Conservation (phyloP, 2,329 filamentous ascomycete genomes). For the Volutella citrinella region DNA sequence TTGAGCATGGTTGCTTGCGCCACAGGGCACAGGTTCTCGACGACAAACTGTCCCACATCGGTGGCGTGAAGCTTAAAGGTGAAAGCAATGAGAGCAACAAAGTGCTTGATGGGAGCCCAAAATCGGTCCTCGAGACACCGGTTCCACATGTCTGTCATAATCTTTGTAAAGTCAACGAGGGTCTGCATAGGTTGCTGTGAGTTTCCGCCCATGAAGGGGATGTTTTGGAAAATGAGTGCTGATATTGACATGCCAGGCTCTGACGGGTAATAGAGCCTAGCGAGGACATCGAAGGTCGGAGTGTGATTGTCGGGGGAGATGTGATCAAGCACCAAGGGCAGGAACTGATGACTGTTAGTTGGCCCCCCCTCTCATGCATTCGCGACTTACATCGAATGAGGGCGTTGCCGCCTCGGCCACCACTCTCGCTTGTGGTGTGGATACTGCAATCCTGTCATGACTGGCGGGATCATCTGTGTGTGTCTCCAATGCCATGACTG, state of each 20-base stretch:
- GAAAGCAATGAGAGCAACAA: conserved; percentile 63
- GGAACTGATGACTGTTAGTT: conserved; percentile 41
- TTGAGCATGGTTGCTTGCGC: conserved; percentile 59
- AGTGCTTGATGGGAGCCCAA: conserved; percentile 61
- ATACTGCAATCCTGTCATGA: too few species aligned
- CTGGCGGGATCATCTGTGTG: conserved; percentile 42
- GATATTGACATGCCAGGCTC: conserved; percentile 60
- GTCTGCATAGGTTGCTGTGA: conserved; percentile 50
- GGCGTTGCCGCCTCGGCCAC: conserved; percentile 21
- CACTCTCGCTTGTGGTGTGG: conserved; percentile 16
- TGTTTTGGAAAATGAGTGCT: conserved; percentile 63
- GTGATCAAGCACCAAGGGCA: conserved; percentile 65
- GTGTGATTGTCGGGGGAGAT: conserved; percentile 51
- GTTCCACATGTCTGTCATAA: conserved; percentile 66
- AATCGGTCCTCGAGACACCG: conserved; percentile 62
- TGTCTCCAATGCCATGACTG: conserved; percentile 58
- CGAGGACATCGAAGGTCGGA: conserved; percentile 65
- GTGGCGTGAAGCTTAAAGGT: conserved; percentile 60
- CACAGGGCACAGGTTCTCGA: conserved; percentile 53
- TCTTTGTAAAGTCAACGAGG: conserved; percentile 61
- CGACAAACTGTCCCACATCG: conserved; percentile 56
- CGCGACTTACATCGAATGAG: too few species aligned
- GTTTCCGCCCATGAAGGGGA: conserved; percentile 58
- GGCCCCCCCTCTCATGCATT: too few species aligned
- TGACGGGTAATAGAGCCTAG: conserved; percentile 63